Percentiles rank a stretch among this genome's conserved stretches.
Conservation (phyloP, 2,329 filamentous ascomycete species). For the Grosmannia huntii region DNA sequence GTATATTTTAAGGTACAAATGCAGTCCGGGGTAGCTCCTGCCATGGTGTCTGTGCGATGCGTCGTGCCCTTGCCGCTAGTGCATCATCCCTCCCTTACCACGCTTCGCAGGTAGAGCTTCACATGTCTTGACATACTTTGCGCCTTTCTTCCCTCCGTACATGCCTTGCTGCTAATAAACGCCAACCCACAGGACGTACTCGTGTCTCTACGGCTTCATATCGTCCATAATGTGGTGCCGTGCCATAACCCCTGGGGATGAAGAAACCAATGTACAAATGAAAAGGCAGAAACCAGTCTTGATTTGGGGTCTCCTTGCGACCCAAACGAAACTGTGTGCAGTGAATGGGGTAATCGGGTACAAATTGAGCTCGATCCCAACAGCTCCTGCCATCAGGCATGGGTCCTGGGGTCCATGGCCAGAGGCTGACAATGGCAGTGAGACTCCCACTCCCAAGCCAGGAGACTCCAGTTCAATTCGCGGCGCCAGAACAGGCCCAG, state of each 20-base stretch:
- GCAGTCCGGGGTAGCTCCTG: too few species aligned
- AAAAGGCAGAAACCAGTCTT: too few species aligned
- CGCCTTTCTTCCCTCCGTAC: background rate
- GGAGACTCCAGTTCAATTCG: constrained; percentile 76
- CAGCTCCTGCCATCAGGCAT: constrained; percentile 7
- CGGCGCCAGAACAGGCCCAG: constrained; percentile 58
- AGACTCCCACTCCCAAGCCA: constrained; percentile 65
- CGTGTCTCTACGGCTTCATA: background rate
- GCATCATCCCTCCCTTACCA: too few species aligned
- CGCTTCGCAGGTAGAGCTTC: too few species aligned
- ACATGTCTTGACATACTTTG: too few species aligned
- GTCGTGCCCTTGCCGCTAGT: too few species aligned
- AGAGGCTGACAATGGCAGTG: constrained; percentile 22
- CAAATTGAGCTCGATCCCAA: background rate
- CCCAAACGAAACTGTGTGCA: background rate
- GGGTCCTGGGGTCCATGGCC: constrained; percentile 9
- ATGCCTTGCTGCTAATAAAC: background rate
- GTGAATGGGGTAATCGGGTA: background rate
- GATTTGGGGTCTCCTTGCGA: background rate
- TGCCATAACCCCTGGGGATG: background rate
- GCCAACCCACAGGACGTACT: background rate
- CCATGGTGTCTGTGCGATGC: too few species aligned
- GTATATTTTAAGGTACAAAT: background rate
- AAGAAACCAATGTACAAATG: background rate
- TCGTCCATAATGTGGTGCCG: background rate